Base-by-base conservation (phyloP, 371 early-diverging fungal genomes). In the Rhizomucor pusillus region DNA sequence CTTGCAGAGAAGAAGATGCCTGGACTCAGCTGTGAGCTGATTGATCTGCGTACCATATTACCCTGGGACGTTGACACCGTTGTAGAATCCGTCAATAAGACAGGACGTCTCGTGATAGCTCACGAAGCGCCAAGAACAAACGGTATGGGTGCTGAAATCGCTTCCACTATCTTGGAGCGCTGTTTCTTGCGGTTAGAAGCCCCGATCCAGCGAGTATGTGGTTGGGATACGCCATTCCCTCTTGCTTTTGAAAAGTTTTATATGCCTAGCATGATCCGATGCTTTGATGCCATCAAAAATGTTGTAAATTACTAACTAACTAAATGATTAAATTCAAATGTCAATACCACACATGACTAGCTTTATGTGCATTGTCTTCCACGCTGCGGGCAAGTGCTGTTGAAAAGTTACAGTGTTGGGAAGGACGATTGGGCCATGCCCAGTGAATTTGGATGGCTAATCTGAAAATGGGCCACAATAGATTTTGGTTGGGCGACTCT, bases 51-150 rank as follows among this genome's bases (percentile, higher is more conserved):
- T 16, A 87, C 94, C 2, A 91, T 98, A 47, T 59, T 88, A 47
- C 98, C 99, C 4, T 96, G 94, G 90, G 99, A 98, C 71, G 84
- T 85, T 5, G 97, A 95, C 43, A 93, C 97, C 0, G 86, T 98
- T 0, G 90, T 78, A 20, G 84, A 91, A 67, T 95, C 96, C 7
- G 99, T 98, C 7, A 91, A 89, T 73, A 95, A 91, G 77, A 98
- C 99, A 1, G 99, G 99, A 10, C 83, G 99, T 5, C 69, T 95
- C 11, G 81, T 98, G 24, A 81, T 98, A 61, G 86, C 97, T 3
- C 99, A 98, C 59, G 99, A 98, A 71, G 99, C 99, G 0, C 95
- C 98, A 16, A 78, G 86, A 50, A 95, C 95, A 0, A 83, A 82
- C 35, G 98, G 99, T 16, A 91, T 99, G 60, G 99, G 90, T 1